Conservation (phyloP, 345 rosid genomes). For the Arabidopsis arenosa region DNA sequence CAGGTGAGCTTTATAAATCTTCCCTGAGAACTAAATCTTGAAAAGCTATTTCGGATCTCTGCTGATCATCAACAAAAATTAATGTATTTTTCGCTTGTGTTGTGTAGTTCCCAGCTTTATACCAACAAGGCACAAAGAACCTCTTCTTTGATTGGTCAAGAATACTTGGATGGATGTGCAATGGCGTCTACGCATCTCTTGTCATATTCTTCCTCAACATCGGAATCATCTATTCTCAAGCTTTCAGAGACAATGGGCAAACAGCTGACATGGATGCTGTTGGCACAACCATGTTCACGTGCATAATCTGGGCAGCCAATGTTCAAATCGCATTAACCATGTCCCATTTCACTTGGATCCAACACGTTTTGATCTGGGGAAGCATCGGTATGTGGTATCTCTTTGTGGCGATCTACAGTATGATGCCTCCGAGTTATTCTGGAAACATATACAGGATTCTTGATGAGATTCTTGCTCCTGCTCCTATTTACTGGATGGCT, state of each 20-base stretch:
- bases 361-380: conserved; percentile 89
- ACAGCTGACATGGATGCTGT: conserved; percentile 86
- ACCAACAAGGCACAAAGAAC: conserved; percentile 93
- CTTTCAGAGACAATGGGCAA: conserved; percentile 77
- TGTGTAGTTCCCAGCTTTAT: conserved; percentile 90
- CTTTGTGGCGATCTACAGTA: conserved; percentile 72
- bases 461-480: conserved; percentile 81
- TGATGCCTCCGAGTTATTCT: conserved; percentile 61
- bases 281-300: conserved; percentile 94
- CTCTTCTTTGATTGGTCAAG: conserved; percentile 90
- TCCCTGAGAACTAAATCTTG: conserved; percentile 4
- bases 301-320: conserved; percentile 90
- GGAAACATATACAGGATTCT: conserved; percentile 72
- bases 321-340: conserved; percentile 89
- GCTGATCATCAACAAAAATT: conserved; percentile 2
- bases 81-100: conserved; percentile 26
- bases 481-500: conserved; percentile 77
- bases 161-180: conserved; percentile 93
- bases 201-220: conserved; percentile 78
- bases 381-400: conserved; percentile 83
- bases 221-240: conserved; percentile 65
- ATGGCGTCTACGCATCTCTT: conserved; percentile 78
- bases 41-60: not conserved
- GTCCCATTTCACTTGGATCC: conserved; percentile 98
- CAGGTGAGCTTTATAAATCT: conserved; percentile 62